Conservation (phyloP, 495 filamentous ascomycete genomes). For the Delitschia confertaspora region DNA sequence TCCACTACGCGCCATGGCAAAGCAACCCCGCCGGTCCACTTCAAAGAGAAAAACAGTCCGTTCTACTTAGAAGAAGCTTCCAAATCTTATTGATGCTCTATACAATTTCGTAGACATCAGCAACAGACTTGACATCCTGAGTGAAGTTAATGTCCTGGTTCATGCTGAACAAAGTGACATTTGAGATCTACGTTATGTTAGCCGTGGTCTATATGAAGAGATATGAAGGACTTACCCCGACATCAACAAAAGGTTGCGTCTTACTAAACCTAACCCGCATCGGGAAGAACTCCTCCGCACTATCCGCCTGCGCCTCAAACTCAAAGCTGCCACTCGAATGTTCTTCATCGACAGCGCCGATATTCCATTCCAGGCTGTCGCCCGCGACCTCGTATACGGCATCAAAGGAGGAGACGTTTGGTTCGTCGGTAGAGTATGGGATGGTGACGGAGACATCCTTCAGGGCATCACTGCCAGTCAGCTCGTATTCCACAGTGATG, state of each 20-base stretch:
- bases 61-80: no score
- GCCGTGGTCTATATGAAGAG: neutral
- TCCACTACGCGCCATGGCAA: no score
- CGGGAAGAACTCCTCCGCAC: constrained; percentile 90
- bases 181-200: constrained; percentile 47
- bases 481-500: constrained; percentile 88
- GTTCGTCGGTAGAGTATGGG: constrained; percentile 73
- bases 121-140: constrained; percentile 78
- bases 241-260: constrained; percentile 74
- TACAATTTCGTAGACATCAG: constrained; percentile 74
- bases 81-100: no score
- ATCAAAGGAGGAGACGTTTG: constrained; percentile 83
- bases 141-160: constrained; percentile 76
- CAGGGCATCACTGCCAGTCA: constrained; percentile 63
- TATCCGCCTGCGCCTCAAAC: constrained; percentile 77
- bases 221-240: constrained; percentile 58
- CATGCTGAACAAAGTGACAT: constrained; percentile 66
- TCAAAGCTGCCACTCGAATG: constrained; percentile 82
- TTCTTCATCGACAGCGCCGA: constrained; percentile 70
- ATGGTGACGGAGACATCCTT: constrained; percentile 81
- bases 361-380: constrained; percentile 86
- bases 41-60: no score
- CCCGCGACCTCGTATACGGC: constrained; percentile 89
- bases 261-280: constrained; percentile 90
- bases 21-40: no score